Evolutionary conservation across 2,329 filamentous ascomycete species (phyloP).

Genomic region (Fusarium sp.): DNA sequence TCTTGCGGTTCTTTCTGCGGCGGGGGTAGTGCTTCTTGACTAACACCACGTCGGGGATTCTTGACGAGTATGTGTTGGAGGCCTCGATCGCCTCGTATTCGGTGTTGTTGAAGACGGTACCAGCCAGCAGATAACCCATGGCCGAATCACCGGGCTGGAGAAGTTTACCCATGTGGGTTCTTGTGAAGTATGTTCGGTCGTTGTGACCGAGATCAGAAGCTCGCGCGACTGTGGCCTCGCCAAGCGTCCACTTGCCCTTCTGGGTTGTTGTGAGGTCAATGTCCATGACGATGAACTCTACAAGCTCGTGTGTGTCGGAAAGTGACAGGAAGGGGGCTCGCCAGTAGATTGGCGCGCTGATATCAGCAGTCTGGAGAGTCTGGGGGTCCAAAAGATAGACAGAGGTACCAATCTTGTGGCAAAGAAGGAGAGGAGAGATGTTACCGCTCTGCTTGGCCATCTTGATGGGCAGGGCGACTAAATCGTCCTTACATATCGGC

Average conservation of each 20-base stretch:
- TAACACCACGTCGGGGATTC: conserved; percentile 90
- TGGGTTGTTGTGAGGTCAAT: conserved; percentile 82
- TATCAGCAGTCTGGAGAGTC: conserved; percentile 90
- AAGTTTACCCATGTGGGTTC: conserved; percentile 89
- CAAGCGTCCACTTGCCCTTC: conserved; percentile 85
- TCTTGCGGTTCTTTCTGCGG: conserved; percentile 81
- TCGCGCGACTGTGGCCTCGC: conserved; percentile 88
- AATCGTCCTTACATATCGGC: conserved; percentile 96
- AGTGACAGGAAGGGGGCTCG: conserved; percentile 86
- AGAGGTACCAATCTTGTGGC: conserved; percentile 88
- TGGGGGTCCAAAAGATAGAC: conserved; percentile 91
- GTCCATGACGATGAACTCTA: conserved; percentile 95
- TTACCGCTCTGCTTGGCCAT: conserved; percentile 89
- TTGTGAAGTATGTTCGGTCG: conserved; percentile 87
- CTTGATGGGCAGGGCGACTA: conserved; percentile 92
- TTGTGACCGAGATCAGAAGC: conserved; percentile 89
- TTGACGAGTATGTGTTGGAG: conserved; percentile 79
- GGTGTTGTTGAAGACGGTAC: conserved; percentile 91
- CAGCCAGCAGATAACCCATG: conserved; percentile 92
- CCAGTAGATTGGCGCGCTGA: conserved; percentile 89
- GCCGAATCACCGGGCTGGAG: conserved; percentile 91
- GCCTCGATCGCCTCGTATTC: conserved; percentile 86
- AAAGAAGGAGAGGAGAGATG: conserved; percentile 87
- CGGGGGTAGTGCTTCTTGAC: conserved; percentile 97
- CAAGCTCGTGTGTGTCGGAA: conserved; percentile 84